Evolutionary conservation across 1,139 yeast species (phyloP), one percentile per base, ranked within the genome.

Genomic region (Scheffersomyces segobiensis): DNA sequence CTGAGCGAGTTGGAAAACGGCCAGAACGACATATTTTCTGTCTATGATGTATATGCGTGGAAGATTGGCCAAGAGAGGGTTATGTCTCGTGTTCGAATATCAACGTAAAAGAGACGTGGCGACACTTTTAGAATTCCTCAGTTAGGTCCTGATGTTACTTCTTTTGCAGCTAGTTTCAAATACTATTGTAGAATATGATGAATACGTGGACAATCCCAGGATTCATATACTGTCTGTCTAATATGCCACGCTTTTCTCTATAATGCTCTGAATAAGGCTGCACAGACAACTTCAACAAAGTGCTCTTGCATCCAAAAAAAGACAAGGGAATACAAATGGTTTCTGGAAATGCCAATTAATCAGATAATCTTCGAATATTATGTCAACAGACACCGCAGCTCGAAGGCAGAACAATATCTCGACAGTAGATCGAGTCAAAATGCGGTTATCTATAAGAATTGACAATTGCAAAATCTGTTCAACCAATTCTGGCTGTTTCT

Each of bases 21-120:
- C 84, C 84, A 80, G 63, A 80, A 80, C 52, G 84, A 80, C 84
- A 80, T 80, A 56, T 51, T 60, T 46, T 46, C 42, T 32, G 42
- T 32, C 42, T 32, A 32, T 12, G 42, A 12, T 32, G 42, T 32
- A 10, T 32, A 12, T 10, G 17, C 42, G 17, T 32, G 42, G 14
- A 32, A 32, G 12, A 12, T 26, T 26, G 14, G 42, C 3, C 12
- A 32, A 32, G 8, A 32, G 8, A 32, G 14, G 17, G 14, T 5
- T 32, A 10, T 7, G 1, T 32, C 42, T 32, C 5, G 5, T 32
- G 42, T 12, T 4, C 12, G 12, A 32, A 32, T 32, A 32, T 14
- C 17, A 32, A 32, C 17, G 42, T 14, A 32, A 32, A 32, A 32
- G 5, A 10, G 32, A 4, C 32, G 5, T 24, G 6, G 5, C 8